Conservation (phyloP, 2,329 filamentous ascomycete species). For the Penicillium sp. region DNA sequence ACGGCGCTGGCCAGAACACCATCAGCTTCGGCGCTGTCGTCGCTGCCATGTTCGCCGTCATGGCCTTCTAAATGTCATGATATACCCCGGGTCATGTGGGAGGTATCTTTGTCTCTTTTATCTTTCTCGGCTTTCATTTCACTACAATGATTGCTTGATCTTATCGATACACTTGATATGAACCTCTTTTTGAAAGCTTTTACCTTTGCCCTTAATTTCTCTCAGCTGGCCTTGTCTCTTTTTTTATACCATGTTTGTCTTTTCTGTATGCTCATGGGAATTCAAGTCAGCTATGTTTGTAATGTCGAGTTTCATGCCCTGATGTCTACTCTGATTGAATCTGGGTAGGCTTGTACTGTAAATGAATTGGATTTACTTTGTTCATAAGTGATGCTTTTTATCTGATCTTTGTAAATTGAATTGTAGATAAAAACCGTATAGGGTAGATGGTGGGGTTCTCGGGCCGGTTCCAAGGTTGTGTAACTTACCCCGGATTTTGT, state of each 20-base stretch:
- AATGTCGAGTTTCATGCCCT: conserved; percentile 16
- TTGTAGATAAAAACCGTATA: not conserved
- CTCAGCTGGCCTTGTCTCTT: conserved; percentile 13
- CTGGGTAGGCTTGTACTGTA: not conserved
- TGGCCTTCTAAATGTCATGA: conserved; percentile 33
- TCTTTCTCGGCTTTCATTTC: conserved; percentile 7
- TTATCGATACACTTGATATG: conserved; percentile 9
- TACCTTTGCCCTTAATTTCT: conserved; percentile 1
- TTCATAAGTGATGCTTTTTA: not conserved
- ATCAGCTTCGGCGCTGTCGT: conserved; percentile 37
- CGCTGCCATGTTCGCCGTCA: conserved; percentile 34
- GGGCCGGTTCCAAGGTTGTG: not conserved
- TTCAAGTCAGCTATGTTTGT: conserved; percentile 18
- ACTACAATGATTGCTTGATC: not conserved
- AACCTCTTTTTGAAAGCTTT: conserved; percentile 7
- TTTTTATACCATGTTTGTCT: conserved; percentile 15
- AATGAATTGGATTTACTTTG: conserved; percentile 1
- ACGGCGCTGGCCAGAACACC: conserved; percentile 36
- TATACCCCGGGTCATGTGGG: not conserved
- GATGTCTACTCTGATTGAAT: not conserved
- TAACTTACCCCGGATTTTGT: not conserved
- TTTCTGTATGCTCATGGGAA: conserved; percentile 10
- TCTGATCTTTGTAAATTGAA: not conserved
- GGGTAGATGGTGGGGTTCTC: not conserved
- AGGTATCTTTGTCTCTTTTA: conserved; percentile 3